Percentiles rank a stretch among this genome's conserved stretches.
Conservation (phyloP, 805 yeast genomes). For the Kodamaea restingae region DNA sequence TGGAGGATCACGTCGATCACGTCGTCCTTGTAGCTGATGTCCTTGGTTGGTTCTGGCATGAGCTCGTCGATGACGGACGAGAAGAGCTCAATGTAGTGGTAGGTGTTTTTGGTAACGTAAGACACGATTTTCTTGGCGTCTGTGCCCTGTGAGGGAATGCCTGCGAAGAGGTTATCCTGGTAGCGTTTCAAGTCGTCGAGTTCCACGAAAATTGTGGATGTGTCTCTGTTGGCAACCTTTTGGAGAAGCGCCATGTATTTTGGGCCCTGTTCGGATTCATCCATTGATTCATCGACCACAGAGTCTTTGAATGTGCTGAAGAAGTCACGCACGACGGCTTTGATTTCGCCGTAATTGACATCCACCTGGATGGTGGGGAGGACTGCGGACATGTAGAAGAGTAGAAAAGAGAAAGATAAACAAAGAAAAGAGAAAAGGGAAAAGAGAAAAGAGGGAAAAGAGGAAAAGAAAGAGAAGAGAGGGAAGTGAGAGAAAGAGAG, state of each 20-base stretch:
- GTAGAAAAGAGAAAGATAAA: conserved; percentile 9
- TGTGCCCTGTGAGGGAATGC: conserved; percentile 11
- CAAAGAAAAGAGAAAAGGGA: background rate
- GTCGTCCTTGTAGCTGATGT: conserved; percentile 75
- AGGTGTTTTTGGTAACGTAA: conserved; percentile 66
- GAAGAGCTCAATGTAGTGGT: conserved; percentile 76
- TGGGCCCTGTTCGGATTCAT: conserved; percentile 17
- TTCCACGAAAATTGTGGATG: conserved; percentile 64
- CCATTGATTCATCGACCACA: conserved; percentile 21
- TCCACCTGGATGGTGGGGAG: conserved; percentile 66
- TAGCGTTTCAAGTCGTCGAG: conserved; percentile 78
- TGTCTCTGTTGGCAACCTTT: conserved; percentile 78
- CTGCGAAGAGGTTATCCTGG: conserved; percentile 44
- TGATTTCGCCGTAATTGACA: conserved; percentile 68
- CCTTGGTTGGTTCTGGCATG: conserved; percentile 84
- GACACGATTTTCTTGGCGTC: conserved; percentile 39
- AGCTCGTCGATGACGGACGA: conserved; percentile 70
- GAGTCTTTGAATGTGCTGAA: conserved; percentile 58
- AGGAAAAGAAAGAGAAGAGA: too few species aligned
- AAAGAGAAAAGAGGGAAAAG: background rate
- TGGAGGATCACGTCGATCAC: conserved; percentile 90
- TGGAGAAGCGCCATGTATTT: conserved; percentile 78
- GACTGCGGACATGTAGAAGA: conserved; percentile 18
- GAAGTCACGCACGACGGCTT: conserved; percentile 58
- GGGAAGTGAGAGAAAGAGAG: background rate